These are phyloP conservation scores for Penstemon eatonii DNA, from an alignment of 257 asterid genomes.

Conservation along the genomic window DNA sequence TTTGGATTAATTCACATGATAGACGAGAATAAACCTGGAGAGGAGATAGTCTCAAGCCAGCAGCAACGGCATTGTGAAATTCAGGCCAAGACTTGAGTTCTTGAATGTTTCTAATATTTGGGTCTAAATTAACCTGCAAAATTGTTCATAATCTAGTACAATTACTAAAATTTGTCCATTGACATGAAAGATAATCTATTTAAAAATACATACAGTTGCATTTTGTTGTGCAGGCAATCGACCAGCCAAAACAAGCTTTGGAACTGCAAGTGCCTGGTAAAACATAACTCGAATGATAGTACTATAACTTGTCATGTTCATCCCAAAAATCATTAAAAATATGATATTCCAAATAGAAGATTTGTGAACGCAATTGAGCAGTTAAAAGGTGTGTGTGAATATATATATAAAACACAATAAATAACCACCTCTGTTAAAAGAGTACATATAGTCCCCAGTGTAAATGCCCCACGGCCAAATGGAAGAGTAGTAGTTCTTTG, in stretches of 20 bases:
- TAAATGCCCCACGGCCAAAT: conserved; percentile 98
- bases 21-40: conserved; percentile 61
- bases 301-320: not conserved
- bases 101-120: conserved; percentile 79
- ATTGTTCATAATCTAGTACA: conserved; percentile 21
- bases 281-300: conserved; percentile 13
- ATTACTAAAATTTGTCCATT: conserved; percentile 22
- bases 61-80: conserved; percentile 98
- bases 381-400: conserved; percentile 4
- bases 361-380: conserved; percentile 1
- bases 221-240: conserved; percentile 97
- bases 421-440: conserved; percentile 86
- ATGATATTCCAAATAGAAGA: conserved; percentile 10
- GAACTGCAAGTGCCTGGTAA: conserved; percentile 86
- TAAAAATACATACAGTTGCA: conserved; percentile 65
- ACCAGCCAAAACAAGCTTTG: conserved; percentile 98
- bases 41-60: conserved; percentile 93
- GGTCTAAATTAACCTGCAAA: conserved; percentile 84
- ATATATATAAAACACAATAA: not conserved
- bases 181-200: conserved; percentile 14
- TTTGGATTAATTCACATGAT: conserved; percentile 6
- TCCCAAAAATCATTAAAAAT: conserved; percentile 14
- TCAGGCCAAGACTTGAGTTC: conserved; percentile 96
- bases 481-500: conserved; percentile 97
- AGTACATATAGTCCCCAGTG: conserved; percentile 88